A percentile compares a stretch with the other conserved stretches of the same genome.
phyloP scores from a whole-genome alignment of 352 stramenopile species.

The Pythium volutum region DNA sequence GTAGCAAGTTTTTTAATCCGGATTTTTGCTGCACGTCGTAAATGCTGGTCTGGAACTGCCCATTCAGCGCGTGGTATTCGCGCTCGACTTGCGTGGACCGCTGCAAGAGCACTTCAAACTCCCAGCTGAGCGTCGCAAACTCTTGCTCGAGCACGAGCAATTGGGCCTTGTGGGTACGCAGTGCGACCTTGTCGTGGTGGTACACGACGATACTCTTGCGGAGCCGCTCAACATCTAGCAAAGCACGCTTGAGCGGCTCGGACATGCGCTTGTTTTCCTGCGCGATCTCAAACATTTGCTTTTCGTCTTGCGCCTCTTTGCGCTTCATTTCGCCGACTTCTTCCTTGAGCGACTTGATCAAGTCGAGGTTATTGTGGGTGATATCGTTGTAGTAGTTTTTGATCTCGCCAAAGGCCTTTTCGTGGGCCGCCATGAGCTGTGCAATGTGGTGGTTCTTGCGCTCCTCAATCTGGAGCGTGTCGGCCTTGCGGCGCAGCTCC shows the following conservation, averaged over 20 bases:
- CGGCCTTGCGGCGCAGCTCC: constrained; percentile 73
- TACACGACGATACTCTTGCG: constrained; percentile 68
- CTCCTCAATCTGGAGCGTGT: constrained; percentile 90
- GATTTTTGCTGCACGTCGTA: constrained; percentile 93
- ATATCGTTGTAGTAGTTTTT: constrained; percentile 98
- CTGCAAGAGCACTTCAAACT: constrained; percentile 93
- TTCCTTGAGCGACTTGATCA: constrained; percentile 96
- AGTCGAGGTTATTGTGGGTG: constrained; percentile 96
- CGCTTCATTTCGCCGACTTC: constrained; percentile 94
- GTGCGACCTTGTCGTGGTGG: constrained; percentile 63
- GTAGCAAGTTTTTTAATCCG: constrained; percentile 91
- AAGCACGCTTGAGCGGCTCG: constrained; percentile 90
- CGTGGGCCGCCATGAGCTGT: constrained; percentile 90
- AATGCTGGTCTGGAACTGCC: constrained; percentile 85
- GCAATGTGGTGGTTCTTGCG: constrained; percentile 92
- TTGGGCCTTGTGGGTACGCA: constrained; percentile 61
- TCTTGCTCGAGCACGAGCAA: constrained; percentile 88
- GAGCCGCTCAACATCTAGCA: constrained; percentile 70
- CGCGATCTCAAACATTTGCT: constrained; percentile 93
- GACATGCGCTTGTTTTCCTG: constrained; percentile 95
- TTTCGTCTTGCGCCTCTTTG: constrained; percentile 93
- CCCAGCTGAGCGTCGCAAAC: constrained; percentile 89
- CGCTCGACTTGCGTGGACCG: constrained; percentile 75
- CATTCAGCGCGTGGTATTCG: constrained; percentile 90
- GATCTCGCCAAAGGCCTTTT: constrained; percentile 94